These are phyloP conservation scores for Inga laurina DNA, from an alignment of 306 rosid genomes.

Conservation along the genomic window DNA sequence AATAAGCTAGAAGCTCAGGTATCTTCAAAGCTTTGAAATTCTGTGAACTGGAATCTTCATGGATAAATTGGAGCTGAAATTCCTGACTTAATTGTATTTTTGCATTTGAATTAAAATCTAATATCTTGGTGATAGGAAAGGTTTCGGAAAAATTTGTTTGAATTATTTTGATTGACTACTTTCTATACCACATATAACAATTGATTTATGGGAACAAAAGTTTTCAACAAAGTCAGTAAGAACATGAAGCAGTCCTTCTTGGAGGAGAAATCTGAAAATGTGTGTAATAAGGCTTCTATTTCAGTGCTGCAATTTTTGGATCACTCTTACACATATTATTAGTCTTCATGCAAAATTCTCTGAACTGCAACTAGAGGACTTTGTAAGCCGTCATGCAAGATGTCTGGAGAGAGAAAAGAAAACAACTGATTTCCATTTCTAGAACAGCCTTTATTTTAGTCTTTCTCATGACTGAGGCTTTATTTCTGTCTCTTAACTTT, in stretches of 20 bases:
- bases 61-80: not conserved
- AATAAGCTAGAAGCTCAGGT: conserved; percentile 68
- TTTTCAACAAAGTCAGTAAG: not conserved
- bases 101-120: not conserved
- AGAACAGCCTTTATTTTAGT: not conserved
- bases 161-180: not conserved
- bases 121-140: conserved; percentile 5
- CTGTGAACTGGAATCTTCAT: not conserved
- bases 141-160: not conserved
- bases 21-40: conserved; percentile 27
- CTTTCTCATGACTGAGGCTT: not conserved
- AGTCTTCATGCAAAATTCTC: not conserved
- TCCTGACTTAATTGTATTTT: not conserved
- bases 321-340: not conserved
- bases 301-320: not conserved
- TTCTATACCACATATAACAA: not conserved
- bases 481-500: conserved; percentile 4
- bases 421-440: not conserved
- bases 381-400: not conserved
- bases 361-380: not conserved
- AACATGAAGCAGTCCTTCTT: not conserved
- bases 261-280: not conserved
- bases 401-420: not conserved
- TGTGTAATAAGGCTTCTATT: conserved; percentile 4
- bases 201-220: not conserved